Percentiles rank a stretch among this genome's conserved stretches.
Conservation (phyloP, 805 yeast genomes). For the Wickerhamiella sergipiensis region DNA sequence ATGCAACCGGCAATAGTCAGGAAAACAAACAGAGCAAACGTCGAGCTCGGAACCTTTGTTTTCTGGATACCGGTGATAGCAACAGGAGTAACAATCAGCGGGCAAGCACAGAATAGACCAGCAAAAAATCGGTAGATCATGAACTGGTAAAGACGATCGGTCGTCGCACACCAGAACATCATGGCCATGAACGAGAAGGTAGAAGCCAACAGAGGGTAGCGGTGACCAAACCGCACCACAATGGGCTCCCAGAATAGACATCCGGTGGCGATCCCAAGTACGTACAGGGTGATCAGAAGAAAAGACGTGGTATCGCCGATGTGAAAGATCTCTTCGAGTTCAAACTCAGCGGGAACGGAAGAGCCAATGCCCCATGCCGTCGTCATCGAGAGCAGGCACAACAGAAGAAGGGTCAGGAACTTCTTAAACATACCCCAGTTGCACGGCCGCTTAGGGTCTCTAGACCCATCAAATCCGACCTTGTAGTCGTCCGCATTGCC, state of each 20-base stretch:
- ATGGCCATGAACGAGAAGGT: slow-evolving; percentile 25
- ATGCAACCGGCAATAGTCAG: not conserved
- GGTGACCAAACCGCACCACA: slow-evolving; percentile 67
- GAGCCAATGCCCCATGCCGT: slow-evolving; percentile 47
- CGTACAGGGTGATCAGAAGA: slow-evolving; percentile 65
- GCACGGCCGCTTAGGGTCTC: slow-evolving; percentile 41
- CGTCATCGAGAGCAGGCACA: slow-evolving; percentile 46
- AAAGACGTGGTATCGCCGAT: slow-evolving; percentile 56
- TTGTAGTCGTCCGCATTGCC: slow-evolving; percentile 4
- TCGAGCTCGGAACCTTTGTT: not conserved
- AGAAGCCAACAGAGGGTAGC: slow-evolving; percentile 39
- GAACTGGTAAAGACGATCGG: slow-evolving; percentile 11
- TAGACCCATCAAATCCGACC: slow-evolving; percentile 14
- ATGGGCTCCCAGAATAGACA: slow-evolving; percentile 83
- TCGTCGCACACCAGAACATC: slow-evolving; percentile 12
- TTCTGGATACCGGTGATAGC: not conserved
- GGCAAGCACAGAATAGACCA: slow-evolving; percentile 27
- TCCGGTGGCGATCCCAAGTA: slow-evolving; percentile 83
- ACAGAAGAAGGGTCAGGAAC: slow-evolving; percentile 19
- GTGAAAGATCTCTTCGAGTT: slow-evolving; percentile 36
- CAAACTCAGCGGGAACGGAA: slow-evolving; percentile 38
- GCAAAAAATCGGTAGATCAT: slow-evolving; percentile 67
- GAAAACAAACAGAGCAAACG: not conserved
- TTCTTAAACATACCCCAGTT: slow-evolving; percentile 34
- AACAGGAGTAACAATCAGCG: not conserved